Percentiles rank a stretch among this genome's conserved stretches.
Conservation (phyloP, 2,329 filamentous ascomycete genomes). For the Curvularia lunata region DNA sequence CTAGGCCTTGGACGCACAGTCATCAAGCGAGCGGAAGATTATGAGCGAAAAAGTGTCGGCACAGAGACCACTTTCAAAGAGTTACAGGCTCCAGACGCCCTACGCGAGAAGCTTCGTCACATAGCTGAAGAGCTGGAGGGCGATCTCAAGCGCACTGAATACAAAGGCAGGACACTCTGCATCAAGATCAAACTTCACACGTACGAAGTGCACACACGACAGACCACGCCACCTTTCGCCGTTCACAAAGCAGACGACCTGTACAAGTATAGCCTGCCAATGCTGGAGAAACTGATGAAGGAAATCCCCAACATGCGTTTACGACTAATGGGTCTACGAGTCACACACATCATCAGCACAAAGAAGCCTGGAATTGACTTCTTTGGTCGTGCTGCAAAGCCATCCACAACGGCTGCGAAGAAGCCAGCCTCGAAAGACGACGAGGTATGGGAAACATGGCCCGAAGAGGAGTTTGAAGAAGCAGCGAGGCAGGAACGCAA, state of each 20-base stretch:
- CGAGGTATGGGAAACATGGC: constrained; percentile 70
- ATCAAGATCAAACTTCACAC: constrained; percentile 94
- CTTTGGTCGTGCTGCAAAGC: constrained; percentile 64
- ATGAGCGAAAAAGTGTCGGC: constrained; percentile 90
- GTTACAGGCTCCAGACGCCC: constrained; percentile 69
- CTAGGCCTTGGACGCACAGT: constrained; percentile 85
- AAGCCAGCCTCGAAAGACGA: constrained; percentile 25
- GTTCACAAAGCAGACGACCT: constrained; percentile 79
- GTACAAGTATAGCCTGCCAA: constrained; percentile 80
- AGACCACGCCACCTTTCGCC: constrained; percentile 75
- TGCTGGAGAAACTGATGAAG: constrained; percentile 82
- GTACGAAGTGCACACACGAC: constrained; percentile 87
- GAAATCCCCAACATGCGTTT: constrained; percentile 81
- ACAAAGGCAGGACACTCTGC: constrained; percentile 88
- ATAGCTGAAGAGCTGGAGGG: constrained; percentile 87
- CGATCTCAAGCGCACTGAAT: constrained; percentile 78
- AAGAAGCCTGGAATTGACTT: constrained; percentile 83
- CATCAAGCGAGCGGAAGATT: constrained; percentile 85
- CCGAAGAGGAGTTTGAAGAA: constrained; percentile 69
- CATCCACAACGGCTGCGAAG: constrained; percentile 17
- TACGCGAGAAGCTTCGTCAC: constrained; percentile 78
- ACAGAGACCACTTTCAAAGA: constrained; percentile 92
- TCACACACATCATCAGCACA: constrained; percentile 84
- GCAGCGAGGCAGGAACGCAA: constrained; percentile 65
- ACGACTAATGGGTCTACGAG: constrained; percentile 85